phyloP scores from a whole-genome alignment of 345 rosid genomes.

The Aegle marmelos region DNA sequence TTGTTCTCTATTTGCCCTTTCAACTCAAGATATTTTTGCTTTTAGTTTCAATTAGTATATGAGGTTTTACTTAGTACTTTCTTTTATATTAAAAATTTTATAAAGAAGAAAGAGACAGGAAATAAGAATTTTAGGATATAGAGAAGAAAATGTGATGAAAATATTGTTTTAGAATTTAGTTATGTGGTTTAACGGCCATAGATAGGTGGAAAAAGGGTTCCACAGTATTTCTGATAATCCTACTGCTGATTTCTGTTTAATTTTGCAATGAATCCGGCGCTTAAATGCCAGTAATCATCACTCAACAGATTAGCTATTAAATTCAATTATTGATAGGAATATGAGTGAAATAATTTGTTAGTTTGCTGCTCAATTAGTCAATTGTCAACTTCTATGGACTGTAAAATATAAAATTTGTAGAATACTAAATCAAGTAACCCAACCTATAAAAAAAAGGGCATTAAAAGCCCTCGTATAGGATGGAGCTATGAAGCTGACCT shows the following conservation, averaged over 20 bases:
- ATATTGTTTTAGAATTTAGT: too few species aligned
- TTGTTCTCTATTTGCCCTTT: neutral
- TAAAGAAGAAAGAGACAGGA: neutral
- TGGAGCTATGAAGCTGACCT: neutral
- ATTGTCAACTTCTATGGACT: neutral
- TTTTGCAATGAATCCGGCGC: neutral
- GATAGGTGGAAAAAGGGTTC: neutral
- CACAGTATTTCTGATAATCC: neutral
- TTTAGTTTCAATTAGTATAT: too few species aligned
- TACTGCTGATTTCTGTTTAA: neutral
- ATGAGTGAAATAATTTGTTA: too few species aligned
- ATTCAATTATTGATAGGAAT: neutral
- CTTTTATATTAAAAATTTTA: too few species aligned
- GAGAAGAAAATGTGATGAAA: neutral
- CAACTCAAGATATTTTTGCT: neutral
- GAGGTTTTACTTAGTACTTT: too few species aligned
- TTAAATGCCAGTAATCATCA: neutral
- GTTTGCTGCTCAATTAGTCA: too few species aligned
- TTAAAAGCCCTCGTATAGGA: neutral
- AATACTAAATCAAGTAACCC: neutral
- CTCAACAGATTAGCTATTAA: neutral
- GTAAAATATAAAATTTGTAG: too few species aligned
- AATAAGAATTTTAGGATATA: too few species aligned
- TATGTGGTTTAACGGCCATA: neutral
- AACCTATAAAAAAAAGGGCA: neutral